These are phyloP conservation scores for Volvox africanus DNA, from an alignment of 139 green algal species.

Conservation along the genomic window DNA sequence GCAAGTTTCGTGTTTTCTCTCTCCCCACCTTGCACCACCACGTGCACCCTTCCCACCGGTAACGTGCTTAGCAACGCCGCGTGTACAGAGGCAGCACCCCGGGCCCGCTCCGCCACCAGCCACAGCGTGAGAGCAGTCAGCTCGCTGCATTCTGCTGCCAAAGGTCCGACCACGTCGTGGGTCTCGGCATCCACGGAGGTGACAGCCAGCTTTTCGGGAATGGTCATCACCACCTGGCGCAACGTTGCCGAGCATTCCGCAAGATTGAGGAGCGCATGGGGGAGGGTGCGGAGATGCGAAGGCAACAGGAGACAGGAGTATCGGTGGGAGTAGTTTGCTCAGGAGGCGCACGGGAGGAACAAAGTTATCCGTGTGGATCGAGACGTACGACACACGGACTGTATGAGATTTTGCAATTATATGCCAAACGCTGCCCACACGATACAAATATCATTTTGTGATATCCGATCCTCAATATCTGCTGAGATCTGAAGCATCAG, in stretches of 20 bases:
- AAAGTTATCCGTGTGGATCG: too few relatives aligned
- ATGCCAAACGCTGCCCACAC: background rate
- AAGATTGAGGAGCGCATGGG: too few relatives aligned
- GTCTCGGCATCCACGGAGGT: constrained; percentile 85
- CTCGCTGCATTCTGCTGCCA: constrained; percentile 80
- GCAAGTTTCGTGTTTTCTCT: background rate
- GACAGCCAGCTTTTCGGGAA: constrained; percentile 82
- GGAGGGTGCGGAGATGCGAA: too few relatives aligned
- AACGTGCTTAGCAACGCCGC: constrained; percentile 62
- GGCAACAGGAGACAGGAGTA: too few relatives aligned
- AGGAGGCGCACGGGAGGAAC: too few relatives aligned
- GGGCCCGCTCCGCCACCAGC: constrained; percentile 83
- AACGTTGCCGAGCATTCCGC: too few relatives aligned
- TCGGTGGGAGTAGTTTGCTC: too few relatives aligned
- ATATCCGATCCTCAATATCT: too few relatives aligned
- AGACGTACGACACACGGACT: background rate
- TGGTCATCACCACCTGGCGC: constrained; percentile 15
- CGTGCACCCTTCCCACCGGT: constrained; percentile 46
- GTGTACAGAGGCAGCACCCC: constrained; percentile 51
- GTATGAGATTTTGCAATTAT: background rate
- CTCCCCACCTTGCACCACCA: background rate
- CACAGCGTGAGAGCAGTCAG: constrained; percentile 90
- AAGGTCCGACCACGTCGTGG: constrained; percentile 66
- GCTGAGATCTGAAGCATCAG: too few relatives aligned
- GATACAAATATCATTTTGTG: background rate